Evolutionary conservation across 2,329 filamentous ascomycete genomes (phyloP), one percentile per base, ranked within the genome.

Genomic region (Leptographium procerum): DNA sequence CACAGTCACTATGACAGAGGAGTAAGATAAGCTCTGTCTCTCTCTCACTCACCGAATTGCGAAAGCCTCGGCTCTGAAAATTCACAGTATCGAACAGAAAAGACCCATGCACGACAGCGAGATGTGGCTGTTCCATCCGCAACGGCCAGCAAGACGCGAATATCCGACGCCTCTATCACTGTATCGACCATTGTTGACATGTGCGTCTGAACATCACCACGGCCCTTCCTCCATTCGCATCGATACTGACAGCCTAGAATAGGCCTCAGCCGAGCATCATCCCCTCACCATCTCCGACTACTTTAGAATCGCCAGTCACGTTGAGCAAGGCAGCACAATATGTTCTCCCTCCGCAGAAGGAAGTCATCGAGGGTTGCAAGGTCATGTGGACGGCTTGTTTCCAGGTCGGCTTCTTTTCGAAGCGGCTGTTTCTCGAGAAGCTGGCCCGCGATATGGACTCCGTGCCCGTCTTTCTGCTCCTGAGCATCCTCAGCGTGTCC

Each of bases 331-430:
- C 14, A 33, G 51, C 28, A n/a, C 40, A 45, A 6, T 2, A 16
- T n/a, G 5, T 47, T 13, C 53, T 29, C 55, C 16, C 52, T 51
- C 50, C 60, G 64, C 10, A n/a, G 3, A 19, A 33, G 7, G 65
- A 67, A 50, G 61, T 68, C 2, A 61, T 66, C 9, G 65, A 67
- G 50, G 65, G 65, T 16, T 65, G 62, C 33, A 64, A 62, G 24
- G 62, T 62, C 16, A 64, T 67, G 55, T 61, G 65, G 43, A 66
- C 63, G 2, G 66, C 62, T 4, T 67, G 65, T 52, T 68, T 68
- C 58, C 65, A 68, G 53, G 62, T 68, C 7, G 67, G 66, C 16
- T 69, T 69, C 52, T 59, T 69, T 14, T 65, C 66, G 11, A 66
- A 68, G 54, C 60, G 62, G 2, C 53, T 66, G 33, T 69, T 69